Evolutionary conservation across 148 eudicot species (phyloP).

Genomic region (Fagopyrum tataricum): DNA sequence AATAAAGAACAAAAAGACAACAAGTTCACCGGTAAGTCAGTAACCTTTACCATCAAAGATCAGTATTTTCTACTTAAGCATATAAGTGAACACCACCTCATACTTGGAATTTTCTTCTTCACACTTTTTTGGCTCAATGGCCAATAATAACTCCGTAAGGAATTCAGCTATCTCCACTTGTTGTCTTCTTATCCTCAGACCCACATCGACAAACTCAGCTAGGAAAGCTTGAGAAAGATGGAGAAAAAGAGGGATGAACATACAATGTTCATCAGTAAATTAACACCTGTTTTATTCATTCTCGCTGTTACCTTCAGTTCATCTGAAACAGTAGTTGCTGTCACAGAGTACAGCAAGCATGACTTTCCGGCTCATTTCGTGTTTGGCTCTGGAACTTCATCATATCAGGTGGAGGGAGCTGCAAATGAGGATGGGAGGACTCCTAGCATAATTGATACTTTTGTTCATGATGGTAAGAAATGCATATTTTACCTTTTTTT

Average conservation of each 20-base stretch:
- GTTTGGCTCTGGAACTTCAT: constrained; percentile 23
- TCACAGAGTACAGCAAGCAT: constrained; percentile 8
- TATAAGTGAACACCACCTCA: not conserved
- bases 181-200: not conserved
- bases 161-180: not conserved
- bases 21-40: too few relatives aligned
- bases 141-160: not conserved
- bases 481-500: not conserved
- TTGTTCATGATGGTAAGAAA: constrained; percentile 6
- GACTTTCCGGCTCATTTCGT: constrained; percentile 22
- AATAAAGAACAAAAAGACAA: too few relatives aligned
- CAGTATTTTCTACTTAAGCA: too few relatives aligned
- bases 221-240: not conserved
- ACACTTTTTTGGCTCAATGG: not conserved
- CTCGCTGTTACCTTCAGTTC: not conserved
- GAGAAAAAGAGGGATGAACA: not conserved
- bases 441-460: constrained; percentile 16
- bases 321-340: not conserved
- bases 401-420: constrained; percentile 16
- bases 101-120: not conserved
- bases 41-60: too few relatives aligned
- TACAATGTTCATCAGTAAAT: not conserved
- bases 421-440: constrained; percentile 17
- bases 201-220: not conserved
- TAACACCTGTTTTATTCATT: not conserved